phyloP scores from a whole-genome alignment of 2,329 filamentous ascomycete species.

The Ophiocordyceps camponoti-saundersi region DNA sequence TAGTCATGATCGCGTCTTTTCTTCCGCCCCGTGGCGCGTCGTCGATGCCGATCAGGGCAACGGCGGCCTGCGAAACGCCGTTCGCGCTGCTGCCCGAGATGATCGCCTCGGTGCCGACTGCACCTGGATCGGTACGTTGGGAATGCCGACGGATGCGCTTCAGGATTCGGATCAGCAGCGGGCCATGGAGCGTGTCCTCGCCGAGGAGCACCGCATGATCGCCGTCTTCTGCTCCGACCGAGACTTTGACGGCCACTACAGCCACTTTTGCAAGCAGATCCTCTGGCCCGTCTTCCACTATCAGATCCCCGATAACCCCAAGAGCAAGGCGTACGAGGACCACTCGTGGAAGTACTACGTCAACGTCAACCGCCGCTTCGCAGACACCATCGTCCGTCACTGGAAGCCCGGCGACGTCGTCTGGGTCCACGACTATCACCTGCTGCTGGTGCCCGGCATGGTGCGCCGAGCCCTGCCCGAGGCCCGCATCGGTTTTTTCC shows the following conservation, averaged over 20 bases:
- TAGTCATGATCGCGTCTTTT: slow-evolving; percentile 53
- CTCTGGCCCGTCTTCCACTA: slow-evolving; percentile 98
- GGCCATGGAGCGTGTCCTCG: slow-evolving; percentile 68
- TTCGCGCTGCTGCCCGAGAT: slow-evolving; percentile 57
- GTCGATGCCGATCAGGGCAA: slow-evolving; percentile 83
- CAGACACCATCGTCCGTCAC: slow-evolving; percentile 73
- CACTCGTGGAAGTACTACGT: slow-evolving; percentile 94
- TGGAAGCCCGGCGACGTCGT: slow-evolving; percentile 89
- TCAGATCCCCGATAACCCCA: slow-evolving; percentile 92
- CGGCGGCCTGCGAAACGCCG: slow-evolving; percentile 76
- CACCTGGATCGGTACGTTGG: slow-evolving; percentile 82
- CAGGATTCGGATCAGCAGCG: slow-evolving; percentile 56
- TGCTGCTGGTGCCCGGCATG: slow-evolving; percentile 78
- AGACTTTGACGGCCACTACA: slow-evolving; percentile 88
- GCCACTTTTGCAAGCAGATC: slow-evolving; percentile 94
- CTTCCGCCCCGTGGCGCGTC: slow-evolving; percentile 66
- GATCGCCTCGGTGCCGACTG: slow-evolving; percentile 52
- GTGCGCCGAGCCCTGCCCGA: slow-evolving; percentile 79
- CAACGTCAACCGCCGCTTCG: slow-evolving; percentile 83
- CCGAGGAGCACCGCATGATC: slow-evolving; percentile 66
- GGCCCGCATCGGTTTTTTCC: slow-evolving; percentile 88
- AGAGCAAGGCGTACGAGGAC: slow-evolving; percentile 95
- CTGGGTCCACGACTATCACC: slow-evolving; percentile 93
- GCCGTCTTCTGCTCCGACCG: slow-evolving; percentile 78
- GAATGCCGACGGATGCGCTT: slow-evolving; percentile 83